Percentiles rank a stretch among this genome's conserved stretches.
Conservation (phyloP, 371 early-diverging fungal species). For the Mucor mucedo region DNA sequence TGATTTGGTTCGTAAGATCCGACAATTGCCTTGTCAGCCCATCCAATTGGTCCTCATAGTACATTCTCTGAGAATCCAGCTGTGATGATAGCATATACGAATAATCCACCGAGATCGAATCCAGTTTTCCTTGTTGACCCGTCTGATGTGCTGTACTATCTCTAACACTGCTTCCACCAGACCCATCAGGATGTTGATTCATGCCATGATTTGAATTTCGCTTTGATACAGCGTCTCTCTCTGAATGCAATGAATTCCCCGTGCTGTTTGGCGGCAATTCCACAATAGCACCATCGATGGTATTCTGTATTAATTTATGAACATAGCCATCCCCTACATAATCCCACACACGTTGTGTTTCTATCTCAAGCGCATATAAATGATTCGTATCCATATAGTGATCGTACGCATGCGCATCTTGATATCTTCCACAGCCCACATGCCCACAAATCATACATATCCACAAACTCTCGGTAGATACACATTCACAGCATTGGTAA, state of each 20-base stretch:
- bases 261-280: constrained; percentile 70
- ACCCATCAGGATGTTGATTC: not conserved
- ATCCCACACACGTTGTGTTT: constrained; percentile 97
- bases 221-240: not conserved
- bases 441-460: constrained; percentile 94
- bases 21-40: constrained; percentile 51
- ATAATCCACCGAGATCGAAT: constrained; percentile 80
- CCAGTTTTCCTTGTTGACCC: constrained; percentile 67
- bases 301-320: constrained; percentile 91
- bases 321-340: constrained; percentile 96
- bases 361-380: constrained; percentile 88
- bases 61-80: constrained; percentile 83
- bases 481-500: constrained; percentile 75
- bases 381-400: constrained; percentile 86
- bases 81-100: constrained; percentile 77
- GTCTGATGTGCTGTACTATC: not conserved
- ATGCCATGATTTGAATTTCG: no score
- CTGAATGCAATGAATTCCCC: not conserved
- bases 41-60: constrained; percentile 79
- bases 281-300: constrained; percentile 88
- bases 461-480: constrained; percentile 83
- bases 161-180: not conserved
- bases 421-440: constrained; percentile 84
- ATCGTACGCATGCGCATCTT: constrained; percentile 83
- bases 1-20: constrained; percentile 25